These are phyloP conservation scores for Termitomyces sp. DNA, from an alignment of 768 basidiomycete species.

Conservation along the genomic window DNA sequence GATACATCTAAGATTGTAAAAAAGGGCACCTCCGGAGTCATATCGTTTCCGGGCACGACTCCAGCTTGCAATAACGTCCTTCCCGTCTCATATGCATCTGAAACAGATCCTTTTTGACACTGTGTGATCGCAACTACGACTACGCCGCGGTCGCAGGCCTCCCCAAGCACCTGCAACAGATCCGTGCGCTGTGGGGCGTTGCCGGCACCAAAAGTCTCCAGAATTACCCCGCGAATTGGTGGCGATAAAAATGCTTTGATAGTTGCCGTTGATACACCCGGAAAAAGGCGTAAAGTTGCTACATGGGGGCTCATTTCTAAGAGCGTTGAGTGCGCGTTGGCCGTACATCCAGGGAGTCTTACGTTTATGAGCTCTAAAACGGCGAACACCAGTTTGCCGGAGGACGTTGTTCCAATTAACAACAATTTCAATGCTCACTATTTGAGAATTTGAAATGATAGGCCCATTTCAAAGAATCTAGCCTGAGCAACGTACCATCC, in stretches of 20 bases:
- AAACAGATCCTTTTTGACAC: slow-evolving; percentile 83
- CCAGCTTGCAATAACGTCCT: slow-evolving; percentile 65
- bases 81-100: slow-evolving; percentile 79
- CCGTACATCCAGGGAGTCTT: slow-evolving; percentile 3
- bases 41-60: slow-evolving; percentile 82
- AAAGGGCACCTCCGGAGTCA: slow-evolving; percentile 83
- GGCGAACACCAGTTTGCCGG: slow-evolving; percentile 71
- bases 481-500: slow-evolving; percentile 48
- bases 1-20: not conserved
- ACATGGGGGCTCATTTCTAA: slow-evolving; percentile 79
- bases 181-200: slow-evolving; percentile 85
- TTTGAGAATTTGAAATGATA: slow-evolving; percentile 5
- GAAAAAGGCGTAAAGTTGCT: slow-evolving; percentile 80
- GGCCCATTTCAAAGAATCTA: not conserved
- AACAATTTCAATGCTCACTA: slow-evolving; percentile 86
- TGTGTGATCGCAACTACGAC: slow-evolving; percentile 92
- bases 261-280: slow-evolving; percentile 75
- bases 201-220: slow-evolving; percentile 91
- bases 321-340: slow-evolving; percentile 1
- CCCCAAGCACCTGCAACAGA: slow-evolving; percentile 68
- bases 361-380: slow-evolving; percentile 83
- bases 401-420: slow-evolving; percentile 89
- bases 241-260: slow-evolving; percentile 72
- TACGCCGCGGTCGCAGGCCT: slow-evolving; percentile 78
- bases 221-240: slow-evolving; percentile 74